Evolutionary conservation across 148 eudicot species (phyloP).

Genomic region (Cornus kousa): DNA sequence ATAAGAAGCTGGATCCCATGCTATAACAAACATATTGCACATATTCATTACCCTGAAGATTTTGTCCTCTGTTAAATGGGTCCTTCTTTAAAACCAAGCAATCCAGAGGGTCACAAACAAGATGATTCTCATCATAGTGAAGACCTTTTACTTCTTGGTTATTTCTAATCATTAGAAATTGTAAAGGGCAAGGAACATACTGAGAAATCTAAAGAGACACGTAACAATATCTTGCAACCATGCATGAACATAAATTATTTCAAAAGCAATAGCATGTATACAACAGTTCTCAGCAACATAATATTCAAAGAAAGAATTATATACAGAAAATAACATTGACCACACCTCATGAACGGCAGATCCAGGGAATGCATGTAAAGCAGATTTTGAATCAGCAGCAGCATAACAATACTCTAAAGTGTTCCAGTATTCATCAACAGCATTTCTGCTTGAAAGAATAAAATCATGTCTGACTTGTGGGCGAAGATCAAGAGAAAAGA

Average conservation of each 20-base stretch:
- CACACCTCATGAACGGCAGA: constrained; percentile 78
- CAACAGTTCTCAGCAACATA: neutral
- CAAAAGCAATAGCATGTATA: neutral
- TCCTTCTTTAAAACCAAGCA: neutral
- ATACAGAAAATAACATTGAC: neutral
- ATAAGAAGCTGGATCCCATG: neutral
- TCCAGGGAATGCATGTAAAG: constrained; percentile 94
- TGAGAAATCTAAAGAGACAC: neutral
- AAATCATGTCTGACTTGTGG: constrained; percentile 94
- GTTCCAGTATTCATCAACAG: constrained; percentile 90
- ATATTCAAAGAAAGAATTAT: constrained; percentile 1
- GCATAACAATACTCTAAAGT: constrained; percentile 95
- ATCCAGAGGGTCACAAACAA: neutral
- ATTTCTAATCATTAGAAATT: neutral
- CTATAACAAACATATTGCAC: neutral
- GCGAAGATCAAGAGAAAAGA: constrained; percentile 63
- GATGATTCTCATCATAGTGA: neutral
- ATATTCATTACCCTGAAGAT: neutral
- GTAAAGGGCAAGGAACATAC: constrained; percentile 1
- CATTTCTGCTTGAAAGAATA: constrained; percentile 68
- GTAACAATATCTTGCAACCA: neutral
- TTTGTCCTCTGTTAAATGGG: neutral
- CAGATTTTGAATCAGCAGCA: constrained; percentile 79
- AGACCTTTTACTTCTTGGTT: neutral
- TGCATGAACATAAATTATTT: neutral